A percentile compares a stretch with the other conserved stretches of the same genome.
These are phyloP conservation scores for Paraphaeosphaeria sporulosa DNA, from an alignment of 2,329 filamentous ascomycete species.

Conservation along the genomic window DNA sequence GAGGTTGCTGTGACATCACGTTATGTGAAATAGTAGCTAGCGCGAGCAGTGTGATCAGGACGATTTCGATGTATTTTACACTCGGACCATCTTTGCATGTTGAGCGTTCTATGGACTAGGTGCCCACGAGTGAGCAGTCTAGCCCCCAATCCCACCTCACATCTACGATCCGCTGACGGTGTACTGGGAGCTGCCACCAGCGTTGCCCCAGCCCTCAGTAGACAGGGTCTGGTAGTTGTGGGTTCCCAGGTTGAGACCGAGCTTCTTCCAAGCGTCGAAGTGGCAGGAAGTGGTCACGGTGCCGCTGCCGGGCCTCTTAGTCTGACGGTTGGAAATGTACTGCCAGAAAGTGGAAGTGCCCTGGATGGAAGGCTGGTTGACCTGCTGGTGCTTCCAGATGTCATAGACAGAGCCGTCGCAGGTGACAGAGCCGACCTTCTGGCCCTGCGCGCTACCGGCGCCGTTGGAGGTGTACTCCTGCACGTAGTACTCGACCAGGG, in stretches of 20 bases:
- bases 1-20: neutral
- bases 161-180: constrained; percentile 23
- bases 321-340: constrained; percentile 52
- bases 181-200: constrained; percentile 38
- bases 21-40: neutral
- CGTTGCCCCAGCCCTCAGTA: constrained; percentile 41
- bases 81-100: neutral
- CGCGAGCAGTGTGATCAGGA: neutral
- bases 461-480: constrained; percentile 58
- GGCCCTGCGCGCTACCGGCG: constrained; percentile 39
- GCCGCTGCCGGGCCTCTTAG: constrained; percentile 37
- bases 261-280: constrained; percentile 38
- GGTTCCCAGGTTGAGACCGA: constrained; percentile 35
- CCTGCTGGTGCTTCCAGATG: constrained; percentile 40
- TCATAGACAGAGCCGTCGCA: constrained; percentile 42
- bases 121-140: neutral
- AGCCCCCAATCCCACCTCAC: no score
- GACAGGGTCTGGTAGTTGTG: constrained; percentile 41
- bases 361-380: constrained; percentile 56
- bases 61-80: neutral
- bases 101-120: neutral
- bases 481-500: constrained; percentile 59
- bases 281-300: constrained; percentile 42
- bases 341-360: constrained; percentile 60
- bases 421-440: constrained; percentile 35